phyloP scores from a whole-genome alignment of 768 basidiomycete species.

The Lactarius evosmus region DNA sequence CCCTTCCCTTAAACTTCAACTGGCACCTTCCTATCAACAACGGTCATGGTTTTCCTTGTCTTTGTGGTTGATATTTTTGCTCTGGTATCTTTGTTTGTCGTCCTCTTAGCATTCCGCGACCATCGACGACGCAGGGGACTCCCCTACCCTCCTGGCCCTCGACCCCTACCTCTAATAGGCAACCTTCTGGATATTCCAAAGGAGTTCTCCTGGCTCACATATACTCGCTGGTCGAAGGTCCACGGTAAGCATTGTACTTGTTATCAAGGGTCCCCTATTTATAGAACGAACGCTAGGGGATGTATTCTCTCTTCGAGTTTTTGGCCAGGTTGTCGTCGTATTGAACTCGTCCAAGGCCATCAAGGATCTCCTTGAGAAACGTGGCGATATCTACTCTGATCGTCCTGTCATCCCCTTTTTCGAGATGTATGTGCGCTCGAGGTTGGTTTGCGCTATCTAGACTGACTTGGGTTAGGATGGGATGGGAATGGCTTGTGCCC shows the following conservation, averaged over 20 bases:
- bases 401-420: slow-evolving; percentile 7
- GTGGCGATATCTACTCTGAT: slow-evolving; percentile 38
- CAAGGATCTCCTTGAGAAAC: slow-evolving; percentile 50
- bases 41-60: not conserved
- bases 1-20: not conserved
- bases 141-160: slow-evolving; percentile 6
- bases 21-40: not conserved
- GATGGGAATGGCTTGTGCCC: not conserved
- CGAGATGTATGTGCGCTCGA: not conserved
- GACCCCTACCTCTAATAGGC: not conserved
- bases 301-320: slow-evolving; percentile 32
- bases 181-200: slow-evolving; percentile 10
- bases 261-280: not conserved
- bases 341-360: slow-evolving; percentile 46
- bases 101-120: not conserved
- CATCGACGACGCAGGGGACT: not conserved
- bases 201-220: slow-evolving; percentile 3
- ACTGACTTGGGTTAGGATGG: not conserved
- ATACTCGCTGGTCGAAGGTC: not conserved
- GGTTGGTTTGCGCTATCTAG: not conserved
- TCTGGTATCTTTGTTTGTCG: not conserved
- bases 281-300: not conserved
- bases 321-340: slow-evolving; percentile 49
- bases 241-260: not conserved
- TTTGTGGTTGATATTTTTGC: not conserved